Evolutionary conservation across 805 yeast species (phyloP), one percentile per base, ranked within the genome.

Genomic region (Starmerella sp.): DNA sequence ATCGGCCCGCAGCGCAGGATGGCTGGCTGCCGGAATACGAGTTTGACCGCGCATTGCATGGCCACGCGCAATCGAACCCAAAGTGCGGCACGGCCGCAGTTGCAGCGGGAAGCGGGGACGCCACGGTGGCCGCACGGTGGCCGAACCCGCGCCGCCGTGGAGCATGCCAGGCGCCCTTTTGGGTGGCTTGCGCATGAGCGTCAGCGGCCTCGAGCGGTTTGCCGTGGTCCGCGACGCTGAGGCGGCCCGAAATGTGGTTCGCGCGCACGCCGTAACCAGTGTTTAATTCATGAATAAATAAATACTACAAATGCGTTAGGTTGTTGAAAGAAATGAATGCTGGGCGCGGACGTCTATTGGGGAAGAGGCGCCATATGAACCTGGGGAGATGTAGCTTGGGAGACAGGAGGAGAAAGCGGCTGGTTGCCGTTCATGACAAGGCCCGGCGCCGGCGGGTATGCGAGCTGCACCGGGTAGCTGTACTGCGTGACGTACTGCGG

Each of bases 401-500:
- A 44, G 31, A 28, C 13, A 2, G 48, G 36, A 29, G 48, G 39
- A 22, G 49, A n/a, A 46, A 22, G 49, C 37, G 49, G 39, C 49
- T 32, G 39, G n/a, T 17, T 13, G 3, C 36, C 36, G 6, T 44
- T 44, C 36, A 44, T n/a, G 28, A 31, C 36, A 29, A 37, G 29
- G 4, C 28, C 39, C 35, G 51, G 55, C 31, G 48, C 35, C 4
- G 39, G 32, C 29, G 53, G 53, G 34, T 54, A 54, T 4, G 53
- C 49, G 11, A 48, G 28, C 15, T 36, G 56, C 13, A 54, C 30
- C 4, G 56, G 56, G 43, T 15, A 39, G 28, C 49, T 35, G 45
- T 44, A 43, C 30, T 54, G 53, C 29, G 51, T 30, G 29, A 54
- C 50, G 44, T 37, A 47, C 53, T 48, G 56, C 35, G 51, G 61